A percentile compares a stretch with the other conserved stretches of the same genome.
phyloP scores from a whole-genome alignment of 129 eudicot species.

The Erigeron canadensis region DNA sequence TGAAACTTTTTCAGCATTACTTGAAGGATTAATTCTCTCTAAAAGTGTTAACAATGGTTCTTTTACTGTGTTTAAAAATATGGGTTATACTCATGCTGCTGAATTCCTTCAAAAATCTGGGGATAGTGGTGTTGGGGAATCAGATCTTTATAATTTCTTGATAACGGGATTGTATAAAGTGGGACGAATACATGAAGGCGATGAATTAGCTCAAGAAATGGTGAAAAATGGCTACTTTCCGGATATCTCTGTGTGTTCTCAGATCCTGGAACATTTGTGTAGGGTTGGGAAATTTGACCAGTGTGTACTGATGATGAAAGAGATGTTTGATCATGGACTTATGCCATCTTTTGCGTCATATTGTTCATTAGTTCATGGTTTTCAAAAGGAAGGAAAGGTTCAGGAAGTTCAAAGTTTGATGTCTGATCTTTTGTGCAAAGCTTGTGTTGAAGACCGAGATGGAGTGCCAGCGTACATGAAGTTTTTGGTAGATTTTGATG shows the following conservation, averaged over 20 bases:
- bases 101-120: conserved; percentile 18
- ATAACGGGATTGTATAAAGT: conserved; percentile 36
- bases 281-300: conserved; percentile 20
- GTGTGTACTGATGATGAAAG: conserved; percentile 34
- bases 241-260: conserved; percentile 14
- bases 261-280: conserved; percentile 27
- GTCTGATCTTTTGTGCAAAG: conserved; percentile 23
- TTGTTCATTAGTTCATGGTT: conserved; percentile 29
- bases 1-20: conserved; percentile 20
- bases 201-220: conserved; percentile 36
- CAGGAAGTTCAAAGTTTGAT: conserved; percentile 28
- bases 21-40: conserved; percentile 26
- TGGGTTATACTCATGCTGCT: conserved; percentile 14
- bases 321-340: conserved; percentile 31
- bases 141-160: conserved; percentile 29
- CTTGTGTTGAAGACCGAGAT: conserved; percentile 32
- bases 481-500: conserved; percentile 37
- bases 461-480: conserved; percentile 28
- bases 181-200: conserved; percentile 37
- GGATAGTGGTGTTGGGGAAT: conserved; percentile 18
- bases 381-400: conserved; percentile 36
- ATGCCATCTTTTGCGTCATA: conserved; percentile 29
- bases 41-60: not conserved
- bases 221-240: conserved; percentile 37
- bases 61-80: conserved; percentile 20